phyloP scores from a whole-genome alignment of 164 flowering plant genomes.

The Piper longum region DNA sequence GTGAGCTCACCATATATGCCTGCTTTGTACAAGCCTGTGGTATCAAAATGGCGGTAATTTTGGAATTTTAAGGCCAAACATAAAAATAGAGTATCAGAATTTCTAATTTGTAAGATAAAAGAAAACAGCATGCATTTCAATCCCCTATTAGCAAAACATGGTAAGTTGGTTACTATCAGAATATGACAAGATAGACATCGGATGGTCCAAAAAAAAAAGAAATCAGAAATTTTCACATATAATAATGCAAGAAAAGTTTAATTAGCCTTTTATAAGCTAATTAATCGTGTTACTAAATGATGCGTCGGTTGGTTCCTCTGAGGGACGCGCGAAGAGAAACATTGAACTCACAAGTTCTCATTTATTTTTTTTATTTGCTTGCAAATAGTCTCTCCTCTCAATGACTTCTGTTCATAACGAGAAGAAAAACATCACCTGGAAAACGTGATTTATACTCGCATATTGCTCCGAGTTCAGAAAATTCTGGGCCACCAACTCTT shows the following conservation, averaged over 20 bases:
- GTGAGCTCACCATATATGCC: slow-evolving; percentile 19
- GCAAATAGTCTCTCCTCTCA: no score
- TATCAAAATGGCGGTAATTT: not conserved
- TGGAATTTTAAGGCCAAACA: no score
- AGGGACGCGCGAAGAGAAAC: not conserved
- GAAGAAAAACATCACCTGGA: slow-evolving; percentile 41
- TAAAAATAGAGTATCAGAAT: no score
- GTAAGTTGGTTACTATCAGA: no score
- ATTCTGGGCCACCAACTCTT: slow-evolving; percentile 30
- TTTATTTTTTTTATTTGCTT: not conserved
- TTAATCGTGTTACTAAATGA: not conserved
- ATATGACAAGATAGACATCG: no score
- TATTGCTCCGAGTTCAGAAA: slow-evolving; percentile 49
- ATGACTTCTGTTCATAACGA: not conserved
- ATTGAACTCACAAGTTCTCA: not conserved
- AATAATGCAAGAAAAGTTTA: not conserved
- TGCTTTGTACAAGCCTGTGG: slow-evolving; percentile 62
- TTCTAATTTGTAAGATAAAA: no score
- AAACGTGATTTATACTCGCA: slow-evolving; percentile 27
- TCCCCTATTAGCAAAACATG: no score
- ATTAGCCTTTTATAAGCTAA: no score
- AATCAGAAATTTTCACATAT: not conserved
- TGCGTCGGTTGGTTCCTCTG: not conserved
- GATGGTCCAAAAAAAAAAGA: no score
- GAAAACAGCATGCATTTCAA: no score